These are phyloP conservation scores for Phragmites australis DNA, from an alignment of 176 grass and related monocot species.

Conservation along the genomic window DNA sequence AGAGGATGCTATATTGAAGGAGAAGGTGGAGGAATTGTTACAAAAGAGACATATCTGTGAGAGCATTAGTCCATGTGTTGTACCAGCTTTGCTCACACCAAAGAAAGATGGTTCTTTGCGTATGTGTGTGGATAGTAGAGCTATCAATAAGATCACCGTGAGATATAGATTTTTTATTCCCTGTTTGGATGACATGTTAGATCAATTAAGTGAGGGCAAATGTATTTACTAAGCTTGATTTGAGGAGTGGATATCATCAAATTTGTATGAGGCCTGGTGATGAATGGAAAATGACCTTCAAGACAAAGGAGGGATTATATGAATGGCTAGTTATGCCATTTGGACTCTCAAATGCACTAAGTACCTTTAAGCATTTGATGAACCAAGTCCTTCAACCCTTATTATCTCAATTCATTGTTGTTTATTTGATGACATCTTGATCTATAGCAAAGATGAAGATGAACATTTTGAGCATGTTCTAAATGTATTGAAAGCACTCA, in stretches of 20 bases:
- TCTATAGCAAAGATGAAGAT: neutral
- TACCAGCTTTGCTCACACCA: neutral
- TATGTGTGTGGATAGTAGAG: neutral
- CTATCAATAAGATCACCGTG: neutral
- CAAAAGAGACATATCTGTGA: neutral
- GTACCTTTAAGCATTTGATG: slow-evolving; percentile 11
- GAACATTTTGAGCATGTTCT: neutral
- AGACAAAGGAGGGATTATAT: neutral
- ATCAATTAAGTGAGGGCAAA: slow-evolving; percentile 1
- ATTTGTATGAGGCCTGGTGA: neutral
- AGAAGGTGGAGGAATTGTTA: neutral
- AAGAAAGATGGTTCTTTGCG: slow-evolving; percentile 10
- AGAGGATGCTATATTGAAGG: neutral
- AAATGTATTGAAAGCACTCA: neutral
- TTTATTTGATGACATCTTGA: neutral
- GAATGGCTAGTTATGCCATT: slow-evolving; percentile 13
- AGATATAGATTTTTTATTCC: slow-evolving; percentile 18
- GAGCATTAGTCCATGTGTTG: neutral
- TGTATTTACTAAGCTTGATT: slow-evolving; percentile 1
- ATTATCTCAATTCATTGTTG: neutral
- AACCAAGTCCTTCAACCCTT: neutral
- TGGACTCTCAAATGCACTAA: slow-evolving; percentile 13
- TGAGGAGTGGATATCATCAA: neutral
- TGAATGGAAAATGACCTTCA: slow-evolving; percentile 2
- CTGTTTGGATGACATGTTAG: neutral